Base-by-base conservation (phyloP, 345 rosid species). In the Crucihimalaya himalaica region DNA sequence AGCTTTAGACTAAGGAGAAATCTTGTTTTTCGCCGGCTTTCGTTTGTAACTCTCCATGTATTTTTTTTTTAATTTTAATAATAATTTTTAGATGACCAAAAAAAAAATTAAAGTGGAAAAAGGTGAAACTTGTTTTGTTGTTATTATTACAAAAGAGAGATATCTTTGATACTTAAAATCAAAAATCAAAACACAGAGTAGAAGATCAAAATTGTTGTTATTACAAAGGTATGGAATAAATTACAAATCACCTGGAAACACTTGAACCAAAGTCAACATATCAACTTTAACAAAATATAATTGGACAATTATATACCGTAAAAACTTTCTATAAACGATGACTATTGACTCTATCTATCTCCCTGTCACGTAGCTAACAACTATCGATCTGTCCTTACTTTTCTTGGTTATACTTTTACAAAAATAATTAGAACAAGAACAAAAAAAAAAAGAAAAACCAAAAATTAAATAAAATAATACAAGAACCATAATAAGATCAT, bases 201-300 rank as follows among this genome's bases (percentile, higher is more conserved):
- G 57, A 15, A 29, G 47, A 74, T 74, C 73, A 74, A 58, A 74
- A 74, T 29, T 74, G 78, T 59, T 74, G 46, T 75, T 8, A 67
- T 60, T 75, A 68, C 73, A 37, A 42, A 42, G 3, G 50, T 61
- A 39, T 60, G 54, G 28, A 66, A 40, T 40, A 68, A 59, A 61
- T 68, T 50, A 67, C 73, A 75, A 66, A 28, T 27, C 60, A 58
- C 53, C 34, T 55, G 23, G n/a, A 47, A 66, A 27, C 5, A 48
- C 27, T 66, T 46, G 0, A 19, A 5, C 16, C 31, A 37, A 42
- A 68, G 64, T 62, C 79, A 68, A 75, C 31, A 43, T 32, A 68
- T 60, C 23, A 68, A 43, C 47, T 37, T 66, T 13, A 74, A 58
- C 78, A 57, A 48, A 61, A 40, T 51, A 51, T 31, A 60, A 75